Conservation (phyloP, 164 flowering plant genomes). For the Umbellularia californica region DNA sequence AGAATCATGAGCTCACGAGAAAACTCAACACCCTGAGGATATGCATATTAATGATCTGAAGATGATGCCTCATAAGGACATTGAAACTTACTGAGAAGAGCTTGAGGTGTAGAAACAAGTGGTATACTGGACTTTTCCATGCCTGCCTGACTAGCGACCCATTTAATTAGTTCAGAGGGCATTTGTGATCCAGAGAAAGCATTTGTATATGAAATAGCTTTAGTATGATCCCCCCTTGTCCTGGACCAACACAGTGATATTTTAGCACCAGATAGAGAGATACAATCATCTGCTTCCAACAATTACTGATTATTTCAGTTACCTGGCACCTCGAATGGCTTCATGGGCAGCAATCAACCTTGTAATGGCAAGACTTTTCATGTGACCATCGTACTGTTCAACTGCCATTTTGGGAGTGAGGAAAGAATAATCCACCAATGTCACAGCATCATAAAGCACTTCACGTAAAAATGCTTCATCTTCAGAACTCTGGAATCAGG, state of each 20-base stretch:
- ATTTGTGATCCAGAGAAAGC: constrained; percentile 51
- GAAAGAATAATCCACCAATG: constrained; percentile 64
- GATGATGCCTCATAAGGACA: not conserved
- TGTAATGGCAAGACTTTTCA: constrained; percentile 34
- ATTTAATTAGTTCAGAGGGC: constrained; percentile 35
- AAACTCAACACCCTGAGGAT: not conserved
- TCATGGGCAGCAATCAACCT: constrained; percentile 49
- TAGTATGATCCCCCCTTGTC: constrained; percentile 41
- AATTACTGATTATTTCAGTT: not conserved
- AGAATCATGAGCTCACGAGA: no score
- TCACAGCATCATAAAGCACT: constrained; percentile 56
- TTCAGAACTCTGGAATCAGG: constrained; percentile 40
- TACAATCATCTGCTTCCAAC: not conserved
- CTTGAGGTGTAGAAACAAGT: constrained; percentile 48
- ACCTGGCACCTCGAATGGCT: constrained; percentile 52
- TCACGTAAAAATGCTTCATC: constrained; percentile 42
- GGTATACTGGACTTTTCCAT: constrained; percentile 23
- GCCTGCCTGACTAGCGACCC: constrained; percentile 32
- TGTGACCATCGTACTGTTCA: constrained; percentile 24
- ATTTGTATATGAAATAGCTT: constrained; percentile 44
- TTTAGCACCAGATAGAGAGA: not conserved
- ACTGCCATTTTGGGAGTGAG: constrained; percentile 30
- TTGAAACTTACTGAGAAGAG: constrained; percentile 47
- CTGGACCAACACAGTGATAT: constrained; percentile 25
- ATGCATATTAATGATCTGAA: no score